Base-by-base conservation (phyloP, 805 yeast species). In the Starmera dryadoides region DNA sequence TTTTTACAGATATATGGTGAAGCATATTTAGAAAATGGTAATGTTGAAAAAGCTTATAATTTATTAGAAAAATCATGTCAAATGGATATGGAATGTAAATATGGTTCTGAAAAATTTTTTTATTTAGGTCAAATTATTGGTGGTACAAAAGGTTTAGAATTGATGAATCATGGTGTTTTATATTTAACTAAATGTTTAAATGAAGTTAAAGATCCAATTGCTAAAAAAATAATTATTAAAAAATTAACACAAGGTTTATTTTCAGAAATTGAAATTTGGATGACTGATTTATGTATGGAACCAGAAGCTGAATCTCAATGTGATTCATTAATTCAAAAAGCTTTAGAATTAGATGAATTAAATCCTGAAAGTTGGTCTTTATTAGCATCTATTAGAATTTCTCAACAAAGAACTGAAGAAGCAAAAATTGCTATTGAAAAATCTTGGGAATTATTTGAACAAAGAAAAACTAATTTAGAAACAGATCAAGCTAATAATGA, bases 281-380 rank as follows among this genome's bases (percentile, higher is more conserved):
- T 88, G 97, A 91, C 98, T 1, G 97, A 91, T 65, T 66, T 89
- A 46, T 89, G 98, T 66, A 87, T 89, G 96, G 95, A 86, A 52
- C 78, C 78, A 3, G 79, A 81, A 48, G 98, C 98, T 2, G 98
- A 93, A 61, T 18, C 58, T 8, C 72, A 77, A 58, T 93, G 98
- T 63, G 84, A 88, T 50, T 69, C 69, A 40, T 68, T 86, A 47
- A 81, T 89, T 39, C 60, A 73, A 10, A 75, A 73, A 48, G 78
- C 94, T 1, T 60, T 86, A 52, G 62, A 73, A 38, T 60, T 85
- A 26, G 83, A 81, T 45, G 66, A 66, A 18, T 53, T 56, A 3
- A 50, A 59, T 25, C 84, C 95, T 1, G 97, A 89, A 58, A 75
- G 86, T 1, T 86, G 86, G 79, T 74, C 88, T 1, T 68, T 85